Percentiles rank a stretch among this genome's conserved stretches.
Evolutionary conservation across 768 basidiomycete species (phyloP).

Genomic region (Trametes gibbosa): DNA sequence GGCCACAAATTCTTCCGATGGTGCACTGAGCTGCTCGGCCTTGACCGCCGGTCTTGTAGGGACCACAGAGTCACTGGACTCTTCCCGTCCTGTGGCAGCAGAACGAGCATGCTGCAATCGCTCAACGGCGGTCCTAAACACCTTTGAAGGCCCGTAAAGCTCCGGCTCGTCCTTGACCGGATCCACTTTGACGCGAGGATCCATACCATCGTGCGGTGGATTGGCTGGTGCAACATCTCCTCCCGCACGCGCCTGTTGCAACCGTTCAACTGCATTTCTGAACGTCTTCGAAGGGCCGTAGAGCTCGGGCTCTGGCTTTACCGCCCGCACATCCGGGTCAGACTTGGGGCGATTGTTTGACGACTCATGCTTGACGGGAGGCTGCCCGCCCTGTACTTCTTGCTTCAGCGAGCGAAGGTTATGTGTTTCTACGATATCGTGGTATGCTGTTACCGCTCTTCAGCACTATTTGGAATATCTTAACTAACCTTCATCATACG

Average conservation of each 20-base stretch:
- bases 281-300: slow-evolving; percentile 10
- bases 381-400: neutral
- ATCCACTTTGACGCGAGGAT: too few species aligned
- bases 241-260: neutral
- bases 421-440: slow-evolving; percentile 10
- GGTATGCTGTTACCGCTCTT: neutral
- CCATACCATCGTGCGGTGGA: neutral
- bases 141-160: neutral
- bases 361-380: slow-evolving; percentile 14
- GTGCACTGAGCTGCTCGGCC: neutral
- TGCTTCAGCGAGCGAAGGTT: slow-evolving; percentile 14
- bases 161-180: neutral
- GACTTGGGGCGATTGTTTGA: too few species aligned
- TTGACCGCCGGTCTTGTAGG: neutral
- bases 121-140: neutral
- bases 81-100: neutral
- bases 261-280: neutral
- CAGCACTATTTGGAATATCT: too few species aligned
- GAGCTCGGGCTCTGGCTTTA: neutral
- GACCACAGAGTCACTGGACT: neutral
- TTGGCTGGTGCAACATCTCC: neutral
- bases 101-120: neutral
- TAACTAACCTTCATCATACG: slow-evolving; percentile 24
- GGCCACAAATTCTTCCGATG: slow-evolving; percentile 12
- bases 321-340: neutral